Conservation (phyloP, 2,329 filamentous ascomycete species). For the Cladosporium sp. region DNA sequence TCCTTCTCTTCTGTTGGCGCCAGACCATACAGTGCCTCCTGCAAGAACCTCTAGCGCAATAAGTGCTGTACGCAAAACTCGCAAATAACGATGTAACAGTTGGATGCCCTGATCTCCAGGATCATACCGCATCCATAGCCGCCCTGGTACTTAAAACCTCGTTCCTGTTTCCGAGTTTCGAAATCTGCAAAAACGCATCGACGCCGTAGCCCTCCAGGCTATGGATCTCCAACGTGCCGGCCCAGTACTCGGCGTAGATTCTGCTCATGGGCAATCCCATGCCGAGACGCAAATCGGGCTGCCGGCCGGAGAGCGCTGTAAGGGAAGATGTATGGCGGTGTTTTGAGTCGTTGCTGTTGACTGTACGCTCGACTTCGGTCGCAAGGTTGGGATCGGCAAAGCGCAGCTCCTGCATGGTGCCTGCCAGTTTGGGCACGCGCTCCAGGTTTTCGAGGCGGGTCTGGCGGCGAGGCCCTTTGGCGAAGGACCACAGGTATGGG, state of each 20-base stretch:
- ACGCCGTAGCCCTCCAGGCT: conserved; percentile 94
- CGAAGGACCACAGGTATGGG: conserved; percentile 94
- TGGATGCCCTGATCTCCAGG: conserved; percentile 13
- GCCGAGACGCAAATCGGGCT: conserved; percentile 82
- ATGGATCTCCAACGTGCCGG: conserved; percentile 85
- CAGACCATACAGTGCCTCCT: neutral
- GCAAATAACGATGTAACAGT: conserved; percentile 1
- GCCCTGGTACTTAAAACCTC: conserved; percentile 74
- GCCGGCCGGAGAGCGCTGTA: conserved; percentile 75
- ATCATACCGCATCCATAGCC: conserved; percentile 54
- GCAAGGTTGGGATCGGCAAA: conserved; percentile 15
- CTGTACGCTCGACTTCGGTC: conserved; percentile 4
- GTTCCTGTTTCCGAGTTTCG: conserved; percentile 95
- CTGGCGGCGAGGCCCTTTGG: conserved; percentile 80
- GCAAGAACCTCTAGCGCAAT: neutral
- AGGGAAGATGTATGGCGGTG: conserved; percentile 60
- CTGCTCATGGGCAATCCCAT: conserved; percentile 92
- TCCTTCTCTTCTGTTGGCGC: neutral
- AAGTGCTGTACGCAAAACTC: neutral
- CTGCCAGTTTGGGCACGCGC: conserved; percentile 86
- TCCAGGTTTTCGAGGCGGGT: conserved; percentile 80
- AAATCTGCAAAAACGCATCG: conserved; percentile 94
- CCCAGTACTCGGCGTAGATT: conserved; percentile 98
- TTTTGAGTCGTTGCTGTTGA: conserved; percentile 33
- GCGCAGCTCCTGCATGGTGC: conserved; percentile 74